phyloP scores from a whole-genome alignment of 257 asterid species.

The Petunia secreta region DNA sequence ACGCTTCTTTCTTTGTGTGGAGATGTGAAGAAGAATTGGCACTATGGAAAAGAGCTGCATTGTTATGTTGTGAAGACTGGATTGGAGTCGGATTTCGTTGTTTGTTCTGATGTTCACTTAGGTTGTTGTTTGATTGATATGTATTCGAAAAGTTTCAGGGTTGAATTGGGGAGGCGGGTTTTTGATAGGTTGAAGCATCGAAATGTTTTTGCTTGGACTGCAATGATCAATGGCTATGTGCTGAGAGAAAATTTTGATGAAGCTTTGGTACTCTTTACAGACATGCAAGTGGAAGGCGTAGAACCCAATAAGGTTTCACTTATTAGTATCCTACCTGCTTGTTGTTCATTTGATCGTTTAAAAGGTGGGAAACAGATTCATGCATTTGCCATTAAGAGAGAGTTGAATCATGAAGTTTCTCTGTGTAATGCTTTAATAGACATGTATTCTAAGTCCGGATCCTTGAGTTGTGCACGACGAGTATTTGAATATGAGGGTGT shows the following conservation, averaged over 20 bases:
- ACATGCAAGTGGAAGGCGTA: constrained; percentile 51
- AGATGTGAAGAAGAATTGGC: constrained; percentile 21
- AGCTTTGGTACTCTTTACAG: constrained; percentile 56
- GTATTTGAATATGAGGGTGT: constrained; percentile 53
- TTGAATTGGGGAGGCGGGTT: constrained; percentile 51
- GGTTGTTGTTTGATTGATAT: constrained; percentile 72
- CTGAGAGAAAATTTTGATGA: constrained; percentile 45
- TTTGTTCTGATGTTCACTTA: constrained; percentile 52
- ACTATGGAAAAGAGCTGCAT: constrained; percentile 64
- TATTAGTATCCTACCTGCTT: constrained; percentile 57
- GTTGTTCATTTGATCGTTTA: constrained; percentile 51
- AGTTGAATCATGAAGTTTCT: constrained; percentile 43
- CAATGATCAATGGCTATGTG: constrained; percentile 64
- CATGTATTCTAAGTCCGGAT: constrained; percentile 64
- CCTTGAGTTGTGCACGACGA: constrained; percentile 46
- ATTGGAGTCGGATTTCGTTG: constrained; percentile 36
- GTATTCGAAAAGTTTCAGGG: constrained; percentile 52
- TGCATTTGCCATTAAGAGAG: constrained; percentile 58
- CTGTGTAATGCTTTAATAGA: constrained; percentile 62
- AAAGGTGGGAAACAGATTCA: constrained; percentile 69
- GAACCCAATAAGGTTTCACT: constrained; percentile 71
- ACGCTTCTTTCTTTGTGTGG: constrained; percentile 53
- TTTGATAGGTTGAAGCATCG: constrained; percentile 46
- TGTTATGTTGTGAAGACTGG: constrained; percentile 48
- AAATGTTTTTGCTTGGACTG: constrained; percentile 70